Conservation (phyloP, 1,284 basidiomycete species). For the Inonotus obliquus region DNA sequence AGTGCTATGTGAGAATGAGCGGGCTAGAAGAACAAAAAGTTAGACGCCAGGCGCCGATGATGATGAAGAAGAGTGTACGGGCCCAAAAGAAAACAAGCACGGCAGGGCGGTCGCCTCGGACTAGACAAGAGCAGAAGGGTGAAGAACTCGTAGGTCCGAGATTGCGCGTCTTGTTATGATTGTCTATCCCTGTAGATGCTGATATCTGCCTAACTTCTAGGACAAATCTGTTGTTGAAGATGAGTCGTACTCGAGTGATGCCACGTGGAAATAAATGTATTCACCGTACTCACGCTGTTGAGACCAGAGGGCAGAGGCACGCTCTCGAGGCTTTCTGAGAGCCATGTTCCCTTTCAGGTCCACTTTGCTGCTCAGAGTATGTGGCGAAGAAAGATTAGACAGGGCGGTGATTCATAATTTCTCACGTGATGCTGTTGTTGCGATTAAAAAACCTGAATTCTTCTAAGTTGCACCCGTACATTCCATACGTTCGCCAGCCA, state of each 20-base stretch:
- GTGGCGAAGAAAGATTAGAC: too few species aligned
- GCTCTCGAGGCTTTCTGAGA: not conserved
- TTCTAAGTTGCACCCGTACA: too few species aligned
- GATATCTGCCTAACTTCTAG: too few species aligned
- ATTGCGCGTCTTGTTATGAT: not conserved
- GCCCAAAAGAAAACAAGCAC: slow-evolving; percentile 6
- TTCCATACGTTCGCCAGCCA: too few species aligned
- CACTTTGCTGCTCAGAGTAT: not conserved
- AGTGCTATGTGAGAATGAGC: not conserved
- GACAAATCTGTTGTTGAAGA: too few species aligned
- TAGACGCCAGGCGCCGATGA: not conserved
- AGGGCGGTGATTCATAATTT: too few species aligned
- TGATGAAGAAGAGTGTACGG: not conserved
- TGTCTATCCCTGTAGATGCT: not conserved
- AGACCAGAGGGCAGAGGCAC: too few species aligned
- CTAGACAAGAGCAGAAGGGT: not conserved
- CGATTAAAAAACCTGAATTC: too few species aligned
- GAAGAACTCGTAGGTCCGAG: not conserved
- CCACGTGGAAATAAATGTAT: not conserved
- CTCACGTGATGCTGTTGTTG: too few species aligned
- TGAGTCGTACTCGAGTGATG: not conserved
- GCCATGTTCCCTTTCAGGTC: not conserved
- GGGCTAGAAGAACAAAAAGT: not conserved
- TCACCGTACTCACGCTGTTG: not conserved
- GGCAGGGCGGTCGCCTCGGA: not conserved